Evolutionary conservation across 192 early-diverging fungal species (phyloP), one percentile per base, ranked within the genome.

Genomic region (Coemansia furcata): DNA sequence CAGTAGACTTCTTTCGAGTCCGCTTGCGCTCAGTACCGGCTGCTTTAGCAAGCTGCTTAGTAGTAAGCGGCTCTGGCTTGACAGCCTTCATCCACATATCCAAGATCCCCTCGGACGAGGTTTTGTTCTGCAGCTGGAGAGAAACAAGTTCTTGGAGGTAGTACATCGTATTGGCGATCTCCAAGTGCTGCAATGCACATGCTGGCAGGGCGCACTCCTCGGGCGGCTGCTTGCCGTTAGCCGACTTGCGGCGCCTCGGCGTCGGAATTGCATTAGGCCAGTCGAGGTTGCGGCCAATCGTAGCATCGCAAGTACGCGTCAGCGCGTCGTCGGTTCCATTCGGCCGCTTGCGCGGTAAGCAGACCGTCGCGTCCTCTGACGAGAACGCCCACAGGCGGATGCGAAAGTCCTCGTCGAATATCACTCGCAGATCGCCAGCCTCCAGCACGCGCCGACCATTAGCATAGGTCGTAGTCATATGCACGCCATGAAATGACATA

Each of bases 381-480:
- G 63, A 40, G 21, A 82, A 82, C 0, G 79, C 74, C 79, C 79
- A 82, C 8, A 77, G 37, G 29, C 73, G 79, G 19, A 82, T 82
- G 23, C 63, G 61, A 43, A 77, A 71, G 21, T 63, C 58, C 1
- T 46, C 29, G 32, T 66, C 68, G 44, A 82, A 77, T 3, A 71
- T 71, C 6, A 77, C 79, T 2, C 79, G 71, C 66, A 82, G 50
- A 1, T 63, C 60, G 14, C 79, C 79, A 7, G 59, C 26, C 63
- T 82, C 79, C n/a, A 72, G 61, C n/a, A 82, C 74, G 0, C 79
- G 69, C 36, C 79, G 79, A 44, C 79, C 79, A 38, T 29, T 63
- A 6, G 59, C 62, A 29, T 77, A 77, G 14, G 74, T 66, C 11
- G 74, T 73, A 0, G 71, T 76, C 36, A 77, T 37, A 65, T 71